Evolutionary conservation across 352 stramenopile genomes (phyloP), one percentile per base, ranked within the genome.

Genomic region (Pythium folliculosum): DNA sequence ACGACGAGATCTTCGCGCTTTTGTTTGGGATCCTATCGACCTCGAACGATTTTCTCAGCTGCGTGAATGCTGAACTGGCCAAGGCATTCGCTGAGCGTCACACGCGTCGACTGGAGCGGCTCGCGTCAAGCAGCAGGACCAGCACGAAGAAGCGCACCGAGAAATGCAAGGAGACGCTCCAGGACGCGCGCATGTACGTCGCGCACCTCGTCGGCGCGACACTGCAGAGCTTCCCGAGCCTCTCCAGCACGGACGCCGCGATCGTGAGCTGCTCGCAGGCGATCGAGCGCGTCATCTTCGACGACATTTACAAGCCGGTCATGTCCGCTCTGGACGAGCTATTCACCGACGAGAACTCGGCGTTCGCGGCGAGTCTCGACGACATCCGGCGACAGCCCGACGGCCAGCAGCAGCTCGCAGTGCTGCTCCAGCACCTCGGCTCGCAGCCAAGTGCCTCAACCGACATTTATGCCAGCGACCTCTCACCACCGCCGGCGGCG

Each of bases 111-210:
- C 27, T 65, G 10, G 55, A 65, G 30, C 58, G 58, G 32, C 9
- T 37, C 12, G 13, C 22, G n/a, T 50, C 54, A 5, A 10, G 67
- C 74, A 38, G 51, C 45, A 45, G 35, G 47, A 27, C 49, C 70
- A 23, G 8, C 27, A 17, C 14, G 13, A 54, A 40, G 27, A 44
- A 61, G 37, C 27, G 47, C 40, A 22, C 12, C 2, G 38, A 61
- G 13, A 5, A 47, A 10, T 61, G 50, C 52, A 67, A 67, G 17
- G 80, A 88, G 27, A 88, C 81, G 1, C 70, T 91, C 27, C 81
- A 89, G 22, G 83, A 91, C 55, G 76, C 80, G 8, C 83, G 86
- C 57, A 90, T 90, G 80, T 90, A 91, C 44, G 51, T 91, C 3
- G 80, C 79, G 0, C 81, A 90, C 35, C 58, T 89, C 5, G 47